Conservation (phyloP, 129 eudicot species). For the Deinandra increscens region DNA sequence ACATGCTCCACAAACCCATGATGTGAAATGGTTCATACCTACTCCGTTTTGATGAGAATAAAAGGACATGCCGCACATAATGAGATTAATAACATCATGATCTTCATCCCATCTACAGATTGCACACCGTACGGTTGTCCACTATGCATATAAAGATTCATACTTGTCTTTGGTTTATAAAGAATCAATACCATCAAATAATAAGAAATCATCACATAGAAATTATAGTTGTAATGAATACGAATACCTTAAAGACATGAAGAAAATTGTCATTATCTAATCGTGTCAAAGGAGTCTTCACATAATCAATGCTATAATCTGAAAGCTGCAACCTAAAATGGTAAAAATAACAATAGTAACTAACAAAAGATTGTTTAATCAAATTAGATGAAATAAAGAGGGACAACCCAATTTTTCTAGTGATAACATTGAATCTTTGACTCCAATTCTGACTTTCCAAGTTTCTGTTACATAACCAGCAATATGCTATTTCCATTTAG, state of each 20-base stretch:
- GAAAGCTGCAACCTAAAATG: slow-evolving; percentile 46
- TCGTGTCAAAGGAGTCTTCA: slow-evolving; percentile 28
- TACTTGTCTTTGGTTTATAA: background rate
- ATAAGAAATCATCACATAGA: background rate
- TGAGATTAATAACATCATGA: too few relatives aligned
- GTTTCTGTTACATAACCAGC: slow-evolving; percentile 91
- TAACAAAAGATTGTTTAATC: background rate
- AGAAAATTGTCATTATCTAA: slow-evolving; percentile 53
- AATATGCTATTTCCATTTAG: slow-evolving; percentile 91
- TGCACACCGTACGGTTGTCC: too few relatives aligned
- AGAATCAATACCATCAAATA: slow-evolving; percentile 4
- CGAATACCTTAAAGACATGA: slow-evolving; percentile 53
- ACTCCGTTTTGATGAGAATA: too few relatives aligned
- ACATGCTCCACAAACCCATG: too few relatives aligned
- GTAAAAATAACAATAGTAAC: background rate
- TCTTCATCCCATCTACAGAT: too few relatives aligned
- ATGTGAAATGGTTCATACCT: too few relatives aligned
- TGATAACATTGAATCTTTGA: slow-evolving; percentile 57
- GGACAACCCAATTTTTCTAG: slow-evolving; percentile 71
- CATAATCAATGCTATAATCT: slow-evolving; percentile 35
- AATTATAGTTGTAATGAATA: slow-evolving; percentile 3
- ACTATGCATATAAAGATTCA: too few relatives aligned
- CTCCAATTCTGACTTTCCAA: slow-evolving; percentile 83
- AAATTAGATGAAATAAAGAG: background rate
- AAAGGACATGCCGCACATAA: too few relatives aligned